Evolutionary conservation across 805 yeast species (phyloP).

Genomic region (Phaffomyces opuntiae): DNA sequence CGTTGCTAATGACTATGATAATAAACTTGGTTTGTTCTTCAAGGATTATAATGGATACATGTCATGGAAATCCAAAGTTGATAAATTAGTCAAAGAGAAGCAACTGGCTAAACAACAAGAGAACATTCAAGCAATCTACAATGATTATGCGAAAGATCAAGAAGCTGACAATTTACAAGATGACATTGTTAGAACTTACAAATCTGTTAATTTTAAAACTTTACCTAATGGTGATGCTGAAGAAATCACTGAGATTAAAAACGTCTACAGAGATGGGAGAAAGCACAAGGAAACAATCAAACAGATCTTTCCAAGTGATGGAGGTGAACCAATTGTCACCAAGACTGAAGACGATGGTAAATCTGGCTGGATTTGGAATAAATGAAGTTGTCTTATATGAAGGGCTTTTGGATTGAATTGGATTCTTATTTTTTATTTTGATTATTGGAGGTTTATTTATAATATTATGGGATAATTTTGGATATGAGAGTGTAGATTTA

Average conservation of each 20-base stretch:
- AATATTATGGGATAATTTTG: too few relatives aligned
- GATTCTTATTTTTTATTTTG: neutral
- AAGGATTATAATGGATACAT: conserved; percentile 56
- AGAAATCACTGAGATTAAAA: conserved; percentile 30
- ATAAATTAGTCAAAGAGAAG: conserved; percentile 34
- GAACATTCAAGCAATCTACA: conserved; percentile 11
- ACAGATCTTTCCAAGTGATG: conserved; percentile 32
- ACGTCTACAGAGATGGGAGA: conserved; percentile 37
- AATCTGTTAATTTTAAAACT: conserved; percentile 29
- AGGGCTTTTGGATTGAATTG: neutral
- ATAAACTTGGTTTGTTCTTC: conserved; percentile 55
- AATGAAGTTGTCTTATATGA: neutral
- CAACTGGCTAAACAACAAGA: conserved; percentile 19
- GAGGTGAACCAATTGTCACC: conserved; percentile 26
- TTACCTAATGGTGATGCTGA: conserved; percentile 38
- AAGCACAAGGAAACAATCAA: conserved; percentile 31
- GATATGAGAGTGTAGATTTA: too few relatives aligned
- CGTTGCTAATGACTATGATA: conserved; percentile 36
- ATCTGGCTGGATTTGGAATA: conserved; percentile 20
- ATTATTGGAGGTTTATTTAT: neutral
- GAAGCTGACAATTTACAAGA: conserved; percentile 10
- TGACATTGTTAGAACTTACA: conserved; percentile 32
- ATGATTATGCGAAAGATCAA: conserved; percentile 22
- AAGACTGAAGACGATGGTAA: conserved; percentile 3
- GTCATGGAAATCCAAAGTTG: conserved; percentile 60